Evolutionary conservation across 1,284 basidiomycete genomes (phyloP), one percentile per base, ranked within the genome.

Genomic region (Kwoniella shivajii): DNA sequence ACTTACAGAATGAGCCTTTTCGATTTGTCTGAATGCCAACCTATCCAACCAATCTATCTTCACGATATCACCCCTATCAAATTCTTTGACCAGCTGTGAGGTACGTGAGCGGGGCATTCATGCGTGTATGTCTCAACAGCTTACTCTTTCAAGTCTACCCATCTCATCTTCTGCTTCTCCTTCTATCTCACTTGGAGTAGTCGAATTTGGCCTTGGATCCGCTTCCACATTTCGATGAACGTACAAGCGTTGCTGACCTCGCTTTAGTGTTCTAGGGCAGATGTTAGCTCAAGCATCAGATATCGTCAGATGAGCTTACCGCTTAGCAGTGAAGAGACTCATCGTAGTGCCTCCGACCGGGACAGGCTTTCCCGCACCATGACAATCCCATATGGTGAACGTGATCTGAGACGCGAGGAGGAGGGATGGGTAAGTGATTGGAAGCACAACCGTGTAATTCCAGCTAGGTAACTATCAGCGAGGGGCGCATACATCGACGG

Each of bases 41-140:
- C 90, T 89, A 74, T 99, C 95, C 3, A 99, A 80, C 95, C 96
- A 99, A 63, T 97, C 93, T 1, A 90, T 87, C 72, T 92, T 90
- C 1, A 88, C 85, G n/a, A 99, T 81, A 74, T 97, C 93, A 0
- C 92, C 92, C 3, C 92, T 83, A 71, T 98, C 92, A 67, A 95
- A 94, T 72, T 94, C 93, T 82, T 98, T 98, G 56, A 98, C 88
- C 11, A 97, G 84, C 88, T 94, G 63, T 33, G 16, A 13, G 18
- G n/a, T 16, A 16, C 5, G 57, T 60, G 24, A 50, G 50, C 46
- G 16, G 39, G 18, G 27, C 33, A 26, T 10, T 41, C 33, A 22
- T 16, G 20, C 24, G 7, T 9, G 11, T 29, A 29, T 16, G 3
- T 4, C 7, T 27, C 4, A 10, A 13, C n/a, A 4, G 73, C 80